Evolutionary conservation across 192 early-diverging fungal genomes (phyloP).

Genomic region (Podila epigama): DNA sequence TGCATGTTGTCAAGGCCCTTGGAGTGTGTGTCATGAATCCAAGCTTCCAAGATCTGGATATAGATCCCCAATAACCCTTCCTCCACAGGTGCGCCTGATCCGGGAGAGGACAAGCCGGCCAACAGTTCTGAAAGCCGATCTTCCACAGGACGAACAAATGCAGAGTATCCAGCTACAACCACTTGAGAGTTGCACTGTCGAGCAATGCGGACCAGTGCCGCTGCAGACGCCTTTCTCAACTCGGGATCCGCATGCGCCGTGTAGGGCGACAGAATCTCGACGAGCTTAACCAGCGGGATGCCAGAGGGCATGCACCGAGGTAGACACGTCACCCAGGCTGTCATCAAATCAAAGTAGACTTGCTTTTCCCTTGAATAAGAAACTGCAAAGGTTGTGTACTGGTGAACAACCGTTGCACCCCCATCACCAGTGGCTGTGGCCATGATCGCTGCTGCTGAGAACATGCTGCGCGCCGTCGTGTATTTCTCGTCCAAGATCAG

Average conservation of each 20-base stretch:
- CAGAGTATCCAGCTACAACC: conserved; percentile 58
- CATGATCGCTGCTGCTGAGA: conserved; percentile 43
- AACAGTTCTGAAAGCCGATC: conserved; percentile 57
- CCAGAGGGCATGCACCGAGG: conserved; percentile 76
- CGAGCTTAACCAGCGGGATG: conserved; percentile 62
- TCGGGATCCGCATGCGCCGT: conserved; percentile 87
- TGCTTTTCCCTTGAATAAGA: conserved; percentile 65
- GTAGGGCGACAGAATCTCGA: conserved; percentile 85
- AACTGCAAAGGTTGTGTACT: conserved; percentile 56
- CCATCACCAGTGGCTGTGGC: conserved; percentile 46
- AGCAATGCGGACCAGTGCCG: conserved; percentile 73
- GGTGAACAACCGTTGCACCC: conserved; percentile 51
- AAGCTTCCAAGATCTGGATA: conserved; percentile 65
- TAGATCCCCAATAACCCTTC: conserved; percentile 69
- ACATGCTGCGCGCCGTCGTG: conserved; percentile 40
- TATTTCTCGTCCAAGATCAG: conserved; percentile 61
- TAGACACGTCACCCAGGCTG: conserved; percentile 72
- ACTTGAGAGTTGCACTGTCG: conserved; percentile 61
- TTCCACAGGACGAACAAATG: conserved; percentile 61
- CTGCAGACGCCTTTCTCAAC: conserved; percentile 69
- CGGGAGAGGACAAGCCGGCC: conserved; percentile 23
- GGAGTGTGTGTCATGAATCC: conserved; percentile 53
- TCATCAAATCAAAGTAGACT: conserved; percentile 72
- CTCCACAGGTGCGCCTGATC: conserved; percentile 38
- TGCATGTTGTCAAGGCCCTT: conserved; percentile 35